Conservation (phyloP, 2,329 filamentous ascomycete species). For the Fusarium pseudograminearum region DNA sequence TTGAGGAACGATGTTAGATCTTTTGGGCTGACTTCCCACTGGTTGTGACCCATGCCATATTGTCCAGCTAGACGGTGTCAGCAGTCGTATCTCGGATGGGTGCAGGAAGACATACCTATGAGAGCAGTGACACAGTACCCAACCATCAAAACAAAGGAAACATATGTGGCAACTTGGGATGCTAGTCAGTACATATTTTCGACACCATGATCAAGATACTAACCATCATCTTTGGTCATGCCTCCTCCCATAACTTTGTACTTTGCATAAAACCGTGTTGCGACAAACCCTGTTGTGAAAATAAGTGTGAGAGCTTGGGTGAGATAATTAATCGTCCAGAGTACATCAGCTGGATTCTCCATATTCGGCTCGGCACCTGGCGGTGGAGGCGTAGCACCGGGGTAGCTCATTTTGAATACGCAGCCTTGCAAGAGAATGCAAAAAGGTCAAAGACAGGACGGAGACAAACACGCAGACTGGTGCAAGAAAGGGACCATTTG, state of each 20-base stretch:
- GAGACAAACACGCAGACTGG: background rate
- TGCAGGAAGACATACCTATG: slow-evolving; percentile 12
- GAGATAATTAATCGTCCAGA: slow-evolving; percentile 34
- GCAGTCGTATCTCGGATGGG: background rate
- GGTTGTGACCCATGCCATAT: slow-evolving; percentile 32
- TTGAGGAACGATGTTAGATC: slow-evolving; percentile 53
- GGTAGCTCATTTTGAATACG: slow-evolving; percentile 24
- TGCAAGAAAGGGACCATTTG: background rate
- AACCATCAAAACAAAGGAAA: slow-evolving; percentile 33
- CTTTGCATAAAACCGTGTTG: slow-evolving; percentile 29
- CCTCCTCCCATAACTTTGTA: slow-evolving; percentile 26
- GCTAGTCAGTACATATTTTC: background rate
- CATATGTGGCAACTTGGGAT: slow-evolving; percentile 25
- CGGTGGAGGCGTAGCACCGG: slow-evolving; percentile 27
- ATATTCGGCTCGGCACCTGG: slow-evolving; percentile 25
- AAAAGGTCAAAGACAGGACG: background rate
- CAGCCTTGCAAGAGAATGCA: background rate
- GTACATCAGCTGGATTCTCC: slow-evolving; percentile 23
- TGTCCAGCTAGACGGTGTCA: slow-evolving; percentile 4
- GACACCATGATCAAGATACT: background rate
- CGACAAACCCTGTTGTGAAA: slow-evolving; percentile 21
- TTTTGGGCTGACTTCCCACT: slow-evolving; percentile 42
- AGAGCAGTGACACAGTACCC: slow-evolving; percentile 31
- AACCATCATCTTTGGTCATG: slow-evolving; percentile 30
- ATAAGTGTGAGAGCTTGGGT: slow-evolving; percentile 31